Base-by-base conservation (phyloP, 176 grass and related monocot genomes). In the Carex myosuroides region DNA sequence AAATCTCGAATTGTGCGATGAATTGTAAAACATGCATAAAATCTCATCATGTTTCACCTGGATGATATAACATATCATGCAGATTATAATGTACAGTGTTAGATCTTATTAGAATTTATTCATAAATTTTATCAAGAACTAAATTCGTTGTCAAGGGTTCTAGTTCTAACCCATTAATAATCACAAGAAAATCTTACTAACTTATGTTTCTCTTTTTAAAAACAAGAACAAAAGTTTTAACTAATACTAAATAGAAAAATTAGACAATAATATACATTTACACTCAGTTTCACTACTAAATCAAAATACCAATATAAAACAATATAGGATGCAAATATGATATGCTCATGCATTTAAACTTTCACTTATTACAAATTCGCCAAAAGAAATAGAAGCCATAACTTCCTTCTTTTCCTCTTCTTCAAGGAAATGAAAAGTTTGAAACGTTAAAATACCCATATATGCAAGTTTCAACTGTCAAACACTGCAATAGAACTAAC, bases 291-390 rank as follows among this genome's bases (percentile, higher is more conserved):
- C 13, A 14, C 30, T 5, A n/a, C 9, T 13, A 72, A 11, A 46
- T 48, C 10, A 20, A 41, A n/a, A 37, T 17, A 67, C 69, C 69
- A 48, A 20, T 44, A 4, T 44, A 48, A 48, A 3, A 21, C 20
- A 48, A 72, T 21, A 20, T 46, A 72, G 2, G 16, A 72, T 72
- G 18, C 41, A 76, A 70, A 32, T 72, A 54, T 54, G 21, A 46
- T 24, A 76, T 55, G 22, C 14, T 55, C 22, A 75, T 16, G 20
- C 71, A 54, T 5, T 55, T 76, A 30, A 52, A 55, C 3, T 70
- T 74, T 73, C 39, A 72, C 70, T 29, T 75, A 7, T 75, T 75
- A 55, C 22, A 76, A 76, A 75, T 54, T 53, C n/a, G 7, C 46
- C 21, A 16, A 41, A 77, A 54, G 24, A 78, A 33, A 16, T 16